Base-by-base conservation (phyloP, 345 rosid species). In the Cardamine occulta region DNA sequence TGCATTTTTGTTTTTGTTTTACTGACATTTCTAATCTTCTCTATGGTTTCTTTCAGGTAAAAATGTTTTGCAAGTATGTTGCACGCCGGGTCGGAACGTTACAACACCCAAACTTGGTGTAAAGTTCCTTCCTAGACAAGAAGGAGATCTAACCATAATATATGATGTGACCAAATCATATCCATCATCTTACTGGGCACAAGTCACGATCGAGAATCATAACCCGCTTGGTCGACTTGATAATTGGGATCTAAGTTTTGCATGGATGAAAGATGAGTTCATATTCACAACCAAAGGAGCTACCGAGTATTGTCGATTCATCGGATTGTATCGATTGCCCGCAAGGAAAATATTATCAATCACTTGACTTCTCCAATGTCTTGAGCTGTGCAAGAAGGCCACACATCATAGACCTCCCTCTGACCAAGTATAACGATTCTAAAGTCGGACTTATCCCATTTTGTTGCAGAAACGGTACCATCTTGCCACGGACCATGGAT, bases 381-480 rank as follows among this genome's bases (percentile, higher is more conserved):
- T 73, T 95, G 62, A 92, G 87, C 77, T 95, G 99, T 55, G 90
- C 91, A 72, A 87, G 88, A 70, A 86, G 89, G 64, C 99, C 99
- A 28, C 86, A 89, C 0, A 85, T 95, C 63, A 76, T 92, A 55
- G 99, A 93, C 80, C 85, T 95, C 37, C 99, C 99, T 44, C 91
- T 80, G n/a, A 90, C 96, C 4, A 95, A 79, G 81, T 88, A 84
- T 21, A 95, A 95, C 40, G 98, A 95, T 80, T 79, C 97, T 4
- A 18, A 59, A 2, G 68, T 90, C 0, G 99, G 99, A 15, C 65
- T 82, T 74, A 78, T 85, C 57, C 97, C 97, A 14, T 80, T 47
- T 3, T 95, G 99, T 75, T 95, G 99, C 80, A 84, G 96, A 45
- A 93, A 93, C 61, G 98, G 98, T 11, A 89, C 97, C 3, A 86